Evolutionary conservation across 176 grass and related monocot genomes (phyloP).

Genomic region (Alloteropsis semialata): DNA sequence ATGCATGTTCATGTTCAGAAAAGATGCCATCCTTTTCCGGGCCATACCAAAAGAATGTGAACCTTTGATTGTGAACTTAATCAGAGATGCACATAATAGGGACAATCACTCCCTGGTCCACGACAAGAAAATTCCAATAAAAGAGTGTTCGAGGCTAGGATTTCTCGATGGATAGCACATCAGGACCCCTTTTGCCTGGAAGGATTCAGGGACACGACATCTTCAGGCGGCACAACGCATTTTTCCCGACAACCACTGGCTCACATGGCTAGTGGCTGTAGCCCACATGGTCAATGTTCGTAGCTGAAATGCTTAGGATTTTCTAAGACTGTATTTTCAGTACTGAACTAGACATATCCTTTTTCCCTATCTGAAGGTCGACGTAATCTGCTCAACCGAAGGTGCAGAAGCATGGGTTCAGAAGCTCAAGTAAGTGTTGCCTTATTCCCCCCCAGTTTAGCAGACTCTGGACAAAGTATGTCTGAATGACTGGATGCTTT

Average conservation of each 20-base stretch:
- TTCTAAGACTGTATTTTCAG: neutral
- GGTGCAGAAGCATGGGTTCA: constrained; percentile 78
- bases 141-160: neutral
- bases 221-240: neutral
- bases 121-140: neutral
- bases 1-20: neutral
- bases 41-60: neutral
- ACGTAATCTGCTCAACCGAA: constrained; percentile 70
- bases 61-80: neutral
- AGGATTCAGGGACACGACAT: neutral
- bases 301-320: neutral
- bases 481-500: neutral
- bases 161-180: neutral
- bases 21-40: constrained; percentile 20
- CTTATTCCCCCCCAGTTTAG: neutral
- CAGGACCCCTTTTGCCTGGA: neutral
- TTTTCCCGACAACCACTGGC: neutral
- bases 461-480: neutral
- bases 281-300: neutral
- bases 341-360: neutral
- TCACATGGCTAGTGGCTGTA: neutral
- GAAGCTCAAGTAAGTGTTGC: constrained; percentile 75
- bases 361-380: constrained; percentile 39
- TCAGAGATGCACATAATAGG: neutral
- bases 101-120: neutral